phyloP scores from a whole-genome alignment of 2,329 filamentous ascomycete species.

The Bisporella sp. region DNA sequence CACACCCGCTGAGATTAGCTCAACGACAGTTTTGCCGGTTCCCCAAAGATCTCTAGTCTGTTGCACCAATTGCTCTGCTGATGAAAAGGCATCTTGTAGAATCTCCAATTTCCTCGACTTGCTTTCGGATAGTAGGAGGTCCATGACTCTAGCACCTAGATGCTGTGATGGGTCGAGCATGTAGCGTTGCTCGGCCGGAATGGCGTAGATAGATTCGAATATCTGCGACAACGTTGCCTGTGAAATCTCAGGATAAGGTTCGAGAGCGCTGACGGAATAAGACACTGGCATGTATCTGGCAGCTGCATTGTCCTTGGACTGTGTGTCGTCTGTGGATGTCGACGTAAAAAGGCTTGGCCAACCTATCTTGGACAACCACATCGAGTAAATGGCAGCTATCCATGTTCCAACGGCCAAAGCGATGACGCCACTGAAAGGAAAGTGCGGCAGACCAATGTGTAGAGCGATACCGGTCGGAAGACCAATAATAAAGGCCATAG shows the following conservation, averaged over 20 bases:
- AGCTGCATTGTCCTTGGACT: not conserved
- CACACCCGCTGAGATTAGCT: slow-evolving; percentile 3
- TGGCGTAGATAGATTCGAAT: slow-evolving; percentile 22
- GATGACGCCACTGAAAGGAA: slow-evolving; percentile 39
- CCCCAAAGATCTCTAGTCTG: slow-evolving; percentile 2
- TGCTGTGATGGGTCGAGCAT: slow-evolving; percentile 7
- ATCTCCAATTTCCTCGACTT: not conserved
- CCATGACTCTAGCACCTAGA: slow-evolving; percentile 6
- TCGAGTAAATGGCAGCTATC: slow-evolving; percentile 36
- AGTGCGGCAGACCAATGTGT: slow-evolving; percentile 31
- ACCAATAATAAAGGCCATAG: slow-evolving; percentile 39
- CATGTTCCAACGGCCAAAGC: slow-evolving; percentile 42
- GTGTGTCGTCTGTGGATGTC: not conserved
- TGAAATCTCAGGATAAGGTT: slow-evolving; percentile 11
- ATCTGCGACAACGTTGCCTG: slow-evolving; percentile 24
- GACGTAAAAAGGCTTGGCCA: slow-evolving; percentile 21
- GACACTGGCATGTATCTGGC: slow-evolving; percentile 30
- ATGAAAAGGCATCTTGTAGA: slow-evolving; percentile 4
- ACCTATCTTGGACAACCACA: slow-evolving; percentile 16
- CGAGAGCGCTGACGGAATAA: slow-evolving; percentile 34
- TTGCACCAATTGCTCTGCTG: not conserved
- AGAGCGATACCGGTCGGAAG: slow-evolving; percentile 39
- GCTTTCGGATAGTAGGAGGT: slow-evolving; percentile 1
- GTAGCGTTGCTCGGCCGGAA: slow-evolving; percentile 18
- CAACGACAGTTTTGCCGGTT: slow-evolving; percentile 3